A percentile compares a stretch with the other conserved stretches of the same genome.
Conservation (phyloP, 1,139 yeast genomes). For the Kodamaea fungicola region DNA sequence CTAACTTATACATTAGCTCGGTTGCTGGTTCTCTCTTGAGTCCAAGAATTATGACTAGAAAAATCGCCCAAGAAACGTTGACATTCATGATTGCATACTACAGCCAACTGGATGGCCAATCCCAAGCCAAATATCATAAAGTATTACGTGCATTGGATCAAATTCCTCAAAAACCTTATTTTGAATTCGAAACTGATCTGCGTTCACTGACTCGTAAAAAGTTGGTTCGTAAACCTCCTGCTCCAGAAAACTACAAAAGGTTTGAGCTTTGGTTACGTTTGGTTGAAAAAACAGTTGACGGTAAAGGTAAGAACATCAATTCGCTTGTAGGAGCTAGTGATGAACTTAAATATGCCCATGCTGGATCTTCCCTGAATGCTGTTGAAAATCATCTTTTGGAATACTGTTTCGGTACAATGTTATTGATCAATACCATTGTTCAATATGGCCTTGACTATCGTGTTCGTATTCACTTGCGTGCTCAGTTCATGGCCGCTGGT, state of each 20-base stretch:
- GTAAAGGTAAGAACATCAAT: conserved; percentile 80
- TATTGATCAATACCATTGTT: conserved; percentile 71
- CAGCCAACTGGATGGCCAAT: conserved; percentile 24
- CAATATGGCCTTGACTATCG: conserved; percentile 62
- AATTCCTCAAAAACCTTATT: conserved; percentile 58
- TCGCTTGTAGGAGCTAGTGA: conserved; percentile 91
- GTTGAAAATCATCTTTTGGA: conserved; percentile 71
- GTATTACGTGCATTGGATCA: conserved; percentile 63
- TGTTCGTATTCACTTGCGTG: conserved; percentile 70
- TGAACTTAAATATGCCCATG: conserved; percentile 59
- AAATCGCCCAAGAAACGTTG: conserved; percentile 74
- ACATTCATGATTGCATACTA: conserved; percentile 48
- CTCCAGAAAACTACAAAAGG: conserved; percentile 46
- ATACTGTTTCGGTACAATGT: conserved; percentile 74
- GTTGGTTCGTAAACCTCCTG: conserved; percentile 39
- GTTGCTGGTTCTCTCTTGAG: conserved; percentile 46
- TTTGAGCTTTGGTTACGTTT: conserved; percentile 84
- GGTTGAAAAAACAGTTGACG: conserved; percentile 73
- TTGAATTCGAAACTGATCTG: conserved; percentile 28
- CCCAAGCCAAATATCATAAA: conserved; percentile 54
- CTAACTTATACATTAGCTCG: conserved; percentile 39
- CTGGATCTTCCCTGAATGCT: conserved; percentile 42
- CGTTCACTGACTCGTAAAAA: conserved; percentile 14
- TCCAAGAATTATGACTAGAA: conserved; percentile 71
- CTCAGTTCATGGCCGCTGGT: conserved; percentile 77